Evolutionary conservation across 805 yeast genomes (phyloP), one percentile per base, ranked within the genome.

Genomic region (Starmerella davenportii): DNA sequence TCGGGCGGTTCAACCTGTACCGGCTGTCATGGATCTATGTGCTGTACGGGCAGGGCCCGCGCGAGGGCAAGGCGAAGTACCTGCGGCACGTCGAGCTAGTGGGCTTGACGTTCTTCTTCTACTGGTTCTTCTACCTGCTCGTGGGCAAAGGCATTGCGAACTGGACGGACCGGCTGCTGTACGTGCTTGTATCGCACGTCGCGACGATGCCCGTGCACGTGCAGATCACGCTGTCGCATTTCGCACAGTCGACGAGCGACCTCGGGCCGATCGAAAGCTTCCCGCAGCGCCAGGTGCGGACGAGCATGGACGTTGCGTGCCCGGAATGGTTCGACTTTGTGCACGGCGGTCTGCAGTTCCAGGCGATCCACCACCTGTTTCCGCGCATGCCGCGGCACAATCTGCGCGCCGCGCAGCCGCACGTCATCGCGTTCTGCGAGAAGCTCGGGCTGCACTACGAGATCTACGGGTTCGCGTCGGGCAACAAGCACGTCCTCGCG

Each of bases 301-400:
- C 95, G 1, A 82, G 94, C 2, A 84, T 82, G 94, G 95, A 82
- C 54, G 93, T 82, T 25, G 87, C 78, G 50, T 82, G 95, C 61
- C 94, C 95, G 2, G 76, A 70, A 44, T 82, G 94, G 94, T 65
- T 82, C 36, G 95, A 82, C 55, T 84, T 72, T 50, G 65, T 82
- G 52, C 95, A 82, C 52, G 95, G 95, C 7, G 95, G 95, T 0
- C 66, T 82, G 39, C 95, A 82, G 57, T 82, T 80, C 62, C 95
- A 82, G 55, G 90, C 85, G 0, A 72, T 82, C 37, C 95, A 82
- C 55, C 95, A 82, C 54, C 63, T 84, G 49, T 82, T 82, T 56
- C 95, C 95, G 21, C 64, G 95, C 42, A 56, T 82, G 50, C 95
- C 95, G 18, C 67, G 94, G 42, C 94, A 84, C 57, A 82, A 84